A percentile compares a stretch with the other conserved stretches of the same genome.
Conservation (phyloP, 2,329 filamentous ascomycete genomes). For the Colletotrichum viniferum region DNA sequence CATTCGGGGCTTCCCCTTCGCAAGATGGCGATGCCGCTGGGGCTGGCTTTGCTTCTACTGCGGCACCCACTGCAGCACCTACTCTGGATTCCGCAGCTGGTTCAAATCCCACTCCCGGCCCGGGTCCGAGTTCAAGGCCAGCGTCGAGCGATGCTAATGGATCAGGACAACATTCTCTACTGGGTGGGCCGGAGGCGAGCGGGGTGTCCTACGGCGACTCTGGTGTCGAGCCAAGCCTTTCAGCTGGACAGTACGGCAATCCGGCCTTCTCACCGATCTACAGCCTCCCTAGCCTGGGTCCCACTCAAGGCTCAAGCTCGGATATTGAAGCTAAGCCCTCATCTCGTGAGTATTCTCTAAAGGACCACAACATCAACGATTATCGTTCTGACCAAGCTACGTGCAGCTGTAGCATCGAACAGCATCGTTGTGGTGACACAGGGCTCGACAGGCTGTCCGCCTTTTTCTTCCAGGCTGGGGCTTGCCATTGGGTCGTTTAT, state of each 20-base stretch:
- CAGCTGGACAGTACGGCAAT: neutral
- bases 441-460: neutral
- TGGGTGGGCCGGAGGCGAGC: neutral
- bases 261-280: neutral
- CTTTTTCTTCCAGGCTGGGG: neutral
- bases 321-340: neutral
- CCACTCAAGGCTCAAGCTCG: neutral
- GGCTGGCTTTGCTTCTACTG: neutral
- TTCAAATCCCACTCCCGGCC: neutral
- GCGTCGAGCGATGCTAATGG: neutral
- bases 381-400: neutral
- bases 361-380: rapidly evolving
- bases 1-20: rapidly evolving
- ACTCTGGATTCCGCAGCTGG: neutral
- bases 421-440: neutral
- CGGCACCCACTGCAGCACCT: neutral
- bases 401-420: neutral
- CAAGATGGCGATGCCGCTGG: neutral
- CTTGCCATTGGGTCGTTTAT: neutral
- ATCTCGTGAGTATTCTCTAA: neutral
- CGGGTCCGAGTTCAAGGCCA: neutral
- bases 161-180: neutral
- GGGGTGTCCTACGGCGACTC: neutral
- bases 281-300: neutral
- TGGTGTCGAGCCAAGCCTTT: neutral